A percentile compares a stretch with the other conserved stretches of the same genome.
These are phyloP conservation scores for Helotiales sp. DNA, from an alignment of 2,329 filamentous ascomycete species.

Conservation along the genomic window DNA sequence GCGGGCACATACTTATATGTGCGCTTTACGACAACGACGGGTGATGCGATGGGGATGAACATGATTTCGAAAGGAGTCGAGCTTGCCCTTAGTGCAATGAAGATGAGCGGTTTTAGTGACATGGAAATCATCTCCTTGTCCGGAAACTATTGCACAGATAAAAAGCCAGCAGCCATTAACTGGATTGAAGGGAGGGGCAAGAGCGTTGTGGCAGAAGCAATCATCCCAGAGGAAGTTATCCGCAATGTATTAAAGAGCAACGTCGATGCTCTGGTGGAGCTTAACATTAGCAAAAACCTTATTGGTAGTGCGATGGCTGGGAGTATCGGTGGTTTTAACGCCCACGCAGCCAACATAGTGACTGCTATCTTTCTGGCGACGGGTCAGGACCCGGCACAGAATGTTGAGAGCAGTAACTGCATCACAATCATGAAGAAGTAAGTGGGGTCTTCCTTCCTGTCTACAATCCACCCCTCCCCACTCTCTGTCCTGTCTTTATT, in stretches of 20 bases:
- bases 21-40: constrained; percentile 97
- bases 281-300: constrained; percentile 93
- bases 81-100: constrained; percentile 81
- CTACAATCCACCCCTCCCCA: too few species aligned
- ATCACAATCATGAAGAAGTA: constrained; percentile 99
- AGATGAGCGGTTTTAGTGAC: constrained; percentile 88
- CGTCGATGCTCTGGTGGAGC: constrained; percentile 90
- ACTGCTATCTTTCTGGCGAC: constrained; percentile 95
- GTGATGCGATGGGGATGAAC: constrained; percentile 99
- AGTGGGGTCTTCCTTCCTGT: too few species aligned
- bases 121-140: constrained; percentile 95
- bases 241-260: constrained; percentile 88
- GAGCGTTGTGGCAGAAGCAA: constrained; percentile 93
- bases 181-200: constrained; percentile 99
- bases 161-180: constrained; percentile 96
- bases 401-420: constrained; percentile 95
- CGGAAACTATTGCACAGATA: constrained; percentile 97
- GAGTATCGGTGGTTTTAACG: constrained; percentile 95
- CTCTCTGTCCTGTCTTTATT: too few species aligned
- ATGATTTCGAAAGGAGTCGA: constrained; percentile 99
- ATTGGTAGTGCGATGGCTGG: constrained; percentile 98
- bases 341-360: constrained; percentile 96
- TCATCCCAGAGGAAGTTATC: constrained; percentile 89
- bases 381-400: constrained; percentile 96
- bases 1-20: constrained; percentile 96